Evolutionary conservation across 2,329 filamentous ascomycete species (phyloP), one percentile per base, ranked within the genome.

Genomic region (Pseudogymnoascus sp.): DNA sequence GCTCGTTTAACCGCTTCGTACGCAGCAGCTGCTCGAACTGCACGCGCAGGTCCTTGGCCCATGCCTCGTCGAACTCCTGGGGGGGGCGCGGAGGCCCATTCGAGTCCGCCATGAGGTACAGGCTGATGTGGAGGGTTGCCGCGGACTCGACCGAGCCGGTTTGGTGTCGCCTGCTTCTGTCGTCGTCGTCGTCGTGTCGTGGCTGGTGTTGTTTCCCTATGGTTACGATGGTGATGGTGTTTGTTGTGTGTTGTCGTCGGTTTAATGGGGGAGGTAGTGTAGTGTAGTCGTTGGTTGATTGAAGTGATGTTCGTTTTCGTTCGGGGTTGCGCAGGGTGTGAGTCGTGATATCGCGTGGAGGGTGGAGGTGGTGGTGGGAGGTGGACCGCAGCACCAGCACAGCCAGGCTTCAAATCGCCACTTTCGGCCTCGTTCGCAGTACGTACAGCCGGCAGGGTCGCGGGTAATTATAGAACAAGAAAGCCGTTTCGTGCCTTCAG

Each of bases 11-110:
- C 75, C 92, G 86, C 79, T 90, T 93, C 64, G 90, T 91, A 74
- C 90, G 88, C 72, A 97, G 82, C 66, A 96, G 80, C 68, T 92
- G 88, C 74, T 96, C 91, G 75, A 97, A 97, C 72, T 91, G 89
- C 71, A 88, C 79, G 61, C 90, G 88, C 71, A 97, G 79, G 65
- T 92, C 90, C 71, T 85, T 83, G 26, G 92, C 91, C 86, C 87
- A 90, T 71, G 84, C 82, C 72, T 92, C 89, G 72, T 88, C 87
- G 70, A 85, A 71, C 10, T 73, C 68, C 36, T 60, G 62, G 39
- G 66, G 63, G 61, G 68, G 29, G 31, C 45, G 69, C 42, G 65
- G 63, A 39, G 59, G 59, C 29, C 63, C 64, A 61, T 66, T 68
- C 40, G 66, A 66, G 68, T 70, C 69, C 45, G 69, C 68, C 72